Evolutionary conservation across 495 filamentous ascomycete genomes (phyloP).

Genomic region (Xylaria bambusicola): DNA sequence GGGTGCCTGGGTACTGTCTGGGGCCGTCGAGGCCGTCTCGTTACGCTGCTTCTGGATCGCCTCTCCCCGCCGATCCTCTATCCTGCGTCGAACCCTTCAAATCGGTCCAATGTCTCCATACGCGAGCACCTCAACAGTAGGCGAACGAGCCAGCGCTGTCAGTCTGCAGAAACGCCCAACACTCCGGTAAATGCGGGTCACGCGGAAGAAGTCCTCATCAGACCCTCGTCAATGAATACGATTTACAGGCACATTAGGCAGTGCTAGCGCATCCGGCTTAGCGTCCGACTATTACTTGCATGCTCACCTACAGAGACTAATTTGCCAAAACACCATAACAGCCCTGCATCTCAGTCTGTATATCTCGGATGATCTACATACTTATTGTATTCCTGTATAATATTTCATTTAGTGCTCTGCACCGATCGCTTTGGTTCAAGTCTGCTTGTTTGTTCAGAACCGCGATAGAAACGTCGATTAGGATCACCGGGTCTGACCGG

Average conservation of each 20-base stretch:
- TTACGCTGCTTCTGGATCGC: constrained; percentile 14
- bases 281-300: neutral
- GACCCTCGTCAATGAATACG: constrained; percentile 5
- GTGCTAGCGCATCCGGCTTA: neutral
- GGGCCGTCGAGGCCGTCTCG: constrained; percentile 1
- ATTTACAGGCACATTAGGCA: neutral
- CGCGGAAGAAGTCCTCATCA: constrained; percentile 9
- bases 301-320: neutral
- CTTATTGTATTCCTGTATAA: no score
- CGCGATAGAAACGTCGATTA: no score
- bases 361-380: no score
- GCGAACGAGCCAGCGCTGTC: neutral
- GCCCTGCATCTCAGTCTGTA: neutral
- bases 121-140: neutral
- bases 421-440: no score
- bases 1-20: no score
- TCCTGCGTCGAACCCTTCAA: constrained; percentile 10
- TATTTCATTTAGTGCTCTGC: no score
- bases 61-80: constrained; percentile 10
- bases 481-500: neutral
- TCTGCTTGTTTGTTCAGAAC: no score
- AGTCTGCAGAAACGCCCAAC: neutral
- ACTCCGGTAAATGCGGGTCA: constrained; percentile 6
- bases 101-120: constrained; percentile 13
- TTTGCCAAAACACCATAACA: neutral